These are phyloP conservation scores for Sclerotinia spermophila DNA, from an alignment of 2,329 filamentous ascomycete species.

Conservation along the genomic window DNA sequence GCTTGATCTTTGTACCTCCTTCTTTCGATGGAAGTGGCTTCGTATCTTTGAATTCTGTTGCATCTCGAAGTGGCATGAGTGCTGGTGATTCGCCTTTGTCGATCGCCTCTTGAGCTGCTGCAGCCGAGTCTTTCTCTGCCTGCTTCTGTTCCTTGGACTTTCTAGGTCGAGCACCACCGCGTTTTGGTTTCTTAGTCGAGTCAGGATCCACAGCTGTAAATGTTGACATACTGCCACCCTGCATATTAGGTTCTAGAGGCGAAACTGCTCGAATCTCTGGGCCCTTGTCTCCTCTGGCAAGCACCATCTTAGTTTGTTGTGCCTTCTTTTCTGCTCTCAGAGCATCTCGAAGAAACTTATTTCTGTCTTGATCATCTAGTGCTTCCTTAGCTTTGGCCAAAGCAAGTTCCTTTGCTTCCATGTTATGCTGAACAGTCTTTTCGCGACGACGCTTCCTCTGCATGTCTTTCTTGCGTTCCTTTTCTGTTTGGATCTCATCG, in stretches of 20 bases:
- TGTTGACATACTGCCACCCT: conserved; percentile 80
- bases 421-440: conserved; percentile 90
- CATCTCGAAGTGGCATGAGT: conserved; percentile 41
- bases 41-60: conserved; percentile 8
- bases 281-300: conserved; percentile 82
- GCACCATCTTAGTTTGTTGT: conserved; percentile 79
- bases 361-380: conserved; percentile 76
- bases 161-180: conserved; percentile 63
- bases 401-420: conserved; percentile 84
- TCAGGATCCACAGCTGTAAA: conserved; percentile 59
- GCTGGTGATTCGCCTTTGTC: conserved; percentile 74
- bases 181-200: conserved; percentile 49
- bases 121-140: conserved; percentile 76
- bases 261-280: conserved; percentile 64
- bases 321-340: conserved; percentile 91
- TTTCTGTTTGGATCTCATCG: conserved; percentile 87
- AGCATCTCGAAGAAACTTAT: conserved; percentile 77
- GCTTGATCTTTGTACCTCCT: conserved; percentile 59
- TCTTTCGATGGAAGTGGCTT: conserved; percentile 35
- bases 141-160: conserved; percentile 88
- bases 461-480: conserved; percentile 99
- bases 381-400: conserved; percentile 74
- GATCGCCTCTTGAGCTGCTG: conserved; percentile 79
- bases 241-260: conserved; percentile 72
- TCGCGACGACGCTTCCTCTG: conserved; percentile 93